A percentile compares a stretch with the other conserved stretches of the same genome.
Evolutionary conservation across 2,329 filamentous ascomycete genomes (phyloP).

Genomic region (Beauveria scarabaeidicola): DNA sequence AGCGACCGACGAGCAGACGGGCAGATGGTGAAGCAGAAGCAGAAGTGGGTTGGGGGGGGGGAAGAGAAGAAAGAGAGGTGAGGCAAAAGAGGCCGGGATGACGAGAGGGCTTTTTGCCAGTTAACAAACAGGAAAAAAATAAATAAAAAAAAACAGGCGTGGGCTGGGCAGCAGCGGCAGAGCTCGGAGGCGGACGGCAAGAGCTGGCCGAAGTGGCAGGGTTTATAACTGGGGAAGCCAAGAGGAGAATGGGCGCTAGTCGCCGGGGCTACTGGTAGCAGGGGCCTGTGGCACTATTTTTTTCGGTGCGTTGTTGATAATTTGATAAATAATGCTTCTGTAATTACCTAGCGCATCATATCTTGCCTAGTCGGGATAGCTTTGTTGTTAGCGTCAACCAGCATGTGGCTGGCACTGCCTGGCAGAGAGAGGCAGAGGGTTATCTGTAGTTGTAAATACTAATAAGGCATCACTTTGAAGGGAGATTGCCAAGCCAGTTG

Average conservation of each 20-base stretch:
- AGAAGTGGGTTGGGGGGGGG: slow-evolving; percentile 9
- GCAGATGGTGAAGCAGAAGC: slow-evolving; percentile 6
- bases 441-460: no score
- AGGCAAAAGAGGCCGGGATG: background rate
- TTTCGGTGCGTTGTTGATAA: no score
- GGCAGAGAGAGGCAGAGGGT: background rate
- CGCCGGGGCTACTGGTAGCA: background rate
- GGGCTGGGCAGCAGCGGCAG: slow-evolving; percentile 1
- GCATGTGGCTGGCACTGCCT: slow-evolving; percentile 1
- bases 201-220: slow-evolving; percentile 8
- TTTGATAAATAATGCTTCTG: background rate
- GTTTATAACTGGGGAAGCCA: slow-evolving; percentile 6
- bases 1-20: slow-evolving; percentile 6
- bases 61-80: slow-evolving; percentile 5
- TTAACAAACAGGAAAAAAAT: background rate
- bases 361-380: background rate
- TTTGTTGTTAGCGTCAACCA: background rate
- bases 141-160: slow-evolving; percentile 9
- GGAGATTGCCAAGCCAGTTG: background rate
- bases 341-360: background rate
- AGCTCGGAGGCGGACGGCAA: slow-evolving; percentile 5
- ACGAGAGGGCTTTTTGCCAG: slow-evolving; percentile 6
- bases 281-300: background rate
- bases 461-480: background rate
- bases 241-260: slow-evolving; percentile 6